Conservation (phyloP, 164 flowering plant genomes). For the Magnolia changhungtana region DNA sequence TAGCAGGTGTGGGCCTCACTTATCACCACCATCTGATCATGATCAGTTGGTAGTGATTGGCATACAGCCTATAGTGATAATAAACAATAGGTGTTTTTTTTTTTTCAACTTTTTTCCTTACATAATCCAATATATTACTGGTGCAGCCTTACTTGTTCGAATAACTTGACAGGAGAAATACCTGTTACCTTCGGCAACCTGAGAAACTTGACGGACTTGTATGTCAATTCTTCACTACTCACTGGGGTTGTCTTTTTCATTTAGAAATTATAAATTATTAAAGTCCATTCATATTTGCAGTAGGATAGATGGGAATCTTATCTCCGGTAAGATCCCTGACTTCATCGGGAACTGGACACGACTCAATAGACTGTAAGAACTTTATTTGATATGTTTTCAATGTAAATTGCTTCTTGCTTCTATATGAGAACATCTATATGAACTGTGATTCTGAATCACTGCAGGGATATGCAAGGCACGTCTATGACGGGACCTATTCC, state of each 20-base stretch:
- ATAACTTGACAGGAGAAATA: conserved; percentile 49
- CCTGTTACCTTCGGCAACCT: conserved; percentile 40
- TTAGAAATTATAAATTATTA: neutral
- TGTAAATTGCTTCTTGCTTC: too few species aligned
- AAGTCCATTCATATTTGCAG: conserved; percentile 37
- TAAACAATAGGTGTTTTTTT: neutral
- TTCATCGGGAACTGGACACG: conserved; percentile 71
- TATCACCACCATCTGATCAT: neutral
- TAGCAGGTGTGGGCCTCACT: neutral
- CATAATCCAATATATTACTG: neutral
- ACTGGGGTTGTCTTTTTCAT: neutral
- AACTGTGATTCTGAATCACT: neutral
- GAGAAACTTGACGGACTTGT: conserved; percentile 48
- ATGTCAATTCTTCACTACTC: conserved; percentile 19
- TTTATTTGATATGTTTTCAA: neutral
- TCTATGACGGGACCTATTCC: conserved; percentile 71
- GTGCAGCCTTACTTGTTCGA: conserved; percentile 33
- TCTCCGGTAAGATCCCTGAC: conserved; percentile 70
- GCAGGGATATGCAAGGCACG: conserved; percentile 72
- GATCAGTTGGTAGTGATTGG: neutral
- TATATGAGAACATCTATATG: neutral
- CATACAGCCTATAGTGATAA: neutral
- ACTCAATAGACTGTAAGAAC: conserved; percentile 47
- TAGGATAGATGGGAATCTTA: conserved; percentile 55
- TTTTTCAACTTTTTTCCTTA: neutral